Percentiles rank a stretch among this genome's conserved stretches.
phyloP scores from a whole-genome alignment of 139 green algal species.

The Edaphochlamys debaryana region DNA sequence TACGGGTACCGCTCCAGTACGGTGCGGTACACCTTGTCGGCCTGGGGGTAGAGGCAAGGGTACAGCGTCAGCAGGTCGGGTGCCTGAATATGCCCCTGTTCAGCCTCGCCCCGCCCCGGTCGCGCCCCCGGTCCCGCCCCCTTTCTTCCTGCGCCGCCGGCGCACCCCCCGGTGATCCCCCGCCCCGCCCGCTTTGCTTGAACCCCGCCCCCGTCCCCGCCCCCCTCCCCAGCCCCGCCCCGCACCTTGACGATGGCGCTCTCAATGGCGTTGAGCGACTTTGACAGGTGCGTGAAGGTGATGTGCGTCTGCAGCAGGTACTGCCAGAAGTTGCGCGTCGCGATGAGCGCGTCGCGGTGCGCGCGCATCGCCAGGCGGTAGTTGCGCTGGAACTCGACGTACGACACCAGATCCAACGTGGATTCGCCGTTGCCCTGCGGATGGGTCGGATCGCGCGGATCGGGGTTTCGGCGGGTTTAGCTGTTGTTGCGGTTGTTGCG shows the following conservation, averaged over 20 bases:
- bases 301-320: constrained; percentile 48
- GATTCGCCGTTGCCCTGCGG: constrained; percentile 42
- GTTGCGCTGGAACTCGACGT: constrained; percentile 64
- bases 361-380: constrained; percentile 29
- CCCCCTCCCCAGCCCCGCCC: too few species aligned
- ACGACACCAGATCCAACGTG: constrained; percentile 58
- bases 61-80: neutral
- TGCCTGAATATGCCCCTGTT: too few species aligned
- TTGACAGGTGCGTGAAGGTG: constrained; percentile 50
- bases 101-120: too few species aligned
- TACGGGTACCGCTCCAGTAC: constrained; percentile 59
- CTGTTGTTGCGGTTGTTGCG: too few species aligned
- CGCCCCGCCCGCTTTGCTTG: too few species aligned
- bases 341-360: constrained; percentile 46
- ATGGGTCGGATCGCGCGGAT: too few species aligned
- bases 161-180: too few species aligned
- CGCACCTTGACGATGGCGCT: constrained; percentile 29
- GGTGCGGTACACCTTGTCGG: constrained; percentile 54
- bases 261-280: constrained; percentile 33
- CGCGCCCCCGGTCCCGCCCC: too few species aligned
- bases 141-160: too few species aligned
- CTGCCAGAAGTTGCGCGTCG: constrained; percentile 65
- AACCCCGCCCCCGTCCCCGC: too few species aligned
- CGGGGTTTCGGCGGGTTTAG: too few species aligned
- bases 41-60: neutral